These are phyloP conservation scores for Eimeria brunetti DNA, from an alignment of 169 alveolate genomes.

Conservation along the genomic window DNA sequence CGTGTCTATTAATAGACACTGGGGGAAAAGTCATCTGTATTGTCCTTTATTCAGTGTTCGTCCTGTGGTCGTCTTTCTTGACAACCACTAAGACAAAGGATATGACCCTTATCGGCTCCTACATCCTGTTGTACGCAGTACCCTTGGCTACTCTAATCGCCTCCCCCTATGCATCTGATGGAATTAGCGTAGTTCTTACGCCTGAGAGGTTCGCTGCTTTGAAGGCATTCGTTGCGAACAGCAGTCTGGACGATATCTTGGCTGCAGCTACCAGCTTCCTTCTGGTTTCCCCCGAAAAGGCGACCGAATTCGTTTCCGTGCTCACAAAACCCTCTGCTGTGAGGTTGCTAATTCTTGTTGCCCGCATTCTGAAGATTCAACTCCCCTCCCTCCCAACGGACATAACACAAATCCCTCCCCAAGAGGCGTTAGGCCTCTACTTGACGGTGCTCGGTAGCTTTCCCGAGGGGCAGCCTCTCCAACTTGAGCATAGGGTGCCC, in stretches of 20 bases:
- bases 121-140: constrained; percentile 68
- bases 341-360: background rate
- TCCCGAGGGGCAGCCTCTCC: background rate
- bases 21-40: constrained; percentile 46
- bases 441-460: background rate
- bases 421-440: background rate
- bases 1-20: constrained; percentile 19
- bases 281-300: background rate
- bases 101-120: constrained; percentile 78
- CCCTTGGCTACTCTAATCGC: constrained; percentile 77
- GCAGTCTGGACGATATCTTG: constrained; percentile 27
- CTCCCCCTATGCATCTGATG: constrained; percentile 58
- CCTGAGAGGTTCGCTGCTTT: constrained; percentile 45
- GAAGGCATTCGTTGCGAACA: constrained; percentile 1
- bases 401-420: background rate
- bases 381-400: background rate
- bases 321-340: constrained; percentile 21
- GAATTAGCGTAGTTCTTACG: constrained; percentile 12
- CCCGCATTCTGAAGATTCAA: background rate
- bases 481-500: background rate
- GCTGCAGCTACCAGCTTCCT: constrained; percentile 7
- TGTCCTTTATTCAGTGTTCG: constrained; percentile 8
- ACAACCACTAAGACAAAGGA: constrained; percentile 62
- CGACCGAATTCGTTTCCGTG: constrained; percentile 1
- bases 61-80: constrained; percentile 48